A percentile compares a stretch with the other conserved stretches of the same genome.
Conservation (phyloP, 441 rosid species). For the Metrosideros polymorpha region DNA sequence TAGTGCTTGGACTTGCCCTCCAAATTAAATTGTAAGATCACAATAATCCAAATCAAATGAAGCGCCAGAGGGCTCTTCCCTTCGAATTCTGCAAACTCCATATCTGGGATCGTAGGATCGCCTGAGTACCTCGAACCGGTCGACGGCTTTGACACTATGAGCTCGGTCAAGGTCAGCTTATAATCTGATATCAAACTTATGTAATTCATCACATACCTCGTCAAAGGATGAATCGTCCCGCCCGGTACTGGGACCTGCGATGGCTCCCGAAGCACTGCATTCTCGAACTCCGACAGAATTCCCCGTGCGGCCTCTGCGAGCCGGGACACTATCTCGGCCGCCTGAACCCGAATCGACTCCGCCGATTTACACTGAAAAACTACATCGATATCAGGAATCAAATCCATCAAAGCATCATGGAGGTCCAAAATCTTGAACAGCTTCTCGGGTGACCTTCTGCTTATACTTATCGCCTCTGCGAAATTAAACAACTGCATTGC, state of each 20-base stretch:
- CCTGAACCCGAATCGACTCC: constrained; percentile 36
- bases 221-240: constrained; percentile 55
- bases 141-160: constrained; percentile 73
- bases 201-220: constrained; percentile 74
- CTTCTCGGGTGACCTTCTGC: constrained; percentile 57
- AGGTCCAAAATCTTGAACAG: constrained; percentile 55
- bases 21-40: constrained; percentile 70
- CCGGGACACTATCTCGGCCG: constrained; percentile 67
- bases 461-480: constrained; percentile 52
- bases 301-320: constrained; percentile 78
- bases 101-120: constrained; percentile 38
- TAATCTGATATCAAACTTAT: constrained; percentile 64
- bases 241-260: constrained; percentile 51
- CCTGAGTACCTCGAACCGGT: constrained; percentile 47
- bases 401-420: constrained; percentile 40
- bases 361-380: constrained; percentile 38
- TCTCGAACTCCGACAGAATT: constrained; percentile 75
- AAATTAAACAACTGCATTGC: constrained; percentile 49
- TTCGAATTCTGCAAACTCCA: constrained; percentile 48
- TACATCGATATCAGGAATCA: constrained; percentile 41
- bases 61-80: constrained; percentile 55
- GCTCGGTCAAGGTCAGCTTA: constrained; percentile 46
- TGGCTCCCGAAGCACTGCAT: constrained; percentile 55
- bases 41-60: constrained; percentile 85
- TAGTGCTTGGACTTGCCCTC: constrained; percentile 50